phyloP scores from a whole-genome alignment of 352 stramenopile genomes.

The Thraustochytrium sp. region DNA sequence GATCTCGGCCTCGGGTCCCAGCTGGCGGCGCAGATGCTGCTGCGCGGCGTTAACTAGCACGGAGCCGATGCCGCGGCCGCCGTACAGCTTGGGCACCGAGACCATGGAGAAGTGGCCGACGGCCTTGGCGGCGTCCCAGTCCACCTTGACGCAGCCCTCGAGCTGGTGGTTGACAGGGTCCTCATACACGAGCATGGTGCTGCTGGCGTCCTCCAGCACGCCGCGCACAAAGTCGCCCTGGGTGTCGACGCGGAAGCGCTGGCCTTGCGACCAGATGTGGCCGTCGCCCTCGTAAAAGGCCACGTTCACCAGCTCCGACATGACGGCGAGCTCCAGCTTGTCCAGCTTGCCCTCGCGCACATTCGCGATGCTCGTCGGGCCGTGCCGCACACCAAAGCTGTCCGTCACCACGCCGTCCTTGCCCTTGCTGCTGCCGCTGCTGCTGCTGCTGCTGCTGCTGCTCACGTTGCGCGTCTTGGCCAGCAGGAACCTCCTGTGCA shows the following conservation, averaged over 20 bases:
- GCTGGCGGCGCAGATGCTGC: background rate
- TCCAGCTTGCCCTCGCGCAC: background rate
- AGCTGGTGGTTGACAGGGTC: constrained; percentile 8
- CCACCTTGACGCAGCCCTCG: background rate
- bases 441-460: background rate
- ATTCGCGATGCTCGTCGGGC: background rate
- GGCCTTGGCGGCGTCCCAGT: background rate
- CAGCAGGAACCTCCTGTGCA: too few relatives aligned
- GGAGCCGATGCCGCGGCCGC: background rate
- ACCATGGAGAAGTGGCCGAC: constrained; percentile 10
- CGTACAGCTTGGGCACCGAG: background rate
- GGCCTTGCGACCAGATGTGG: background rate
- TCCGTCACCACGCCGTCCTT: background rate
- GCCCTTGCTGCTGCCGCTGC: background rate
- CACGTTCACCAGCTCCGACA: background rate
- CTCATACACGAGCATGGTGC: background rate
- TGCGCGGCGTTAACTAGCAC: background rate
- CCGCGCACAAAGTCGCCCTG: background rate
- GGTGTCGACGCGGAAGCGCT: background rate
- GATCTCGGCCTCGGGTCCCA: background rate
- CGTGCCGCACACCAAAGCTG: background rate
- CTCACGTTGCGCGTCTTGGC: too few relatives aligned
- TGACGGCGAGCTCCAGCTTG: background rate
- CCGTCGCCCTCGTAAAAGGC: constrained; percentile 1
- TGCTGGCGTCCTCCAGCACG: background rate